These are phyloP conservation scores for Apiospora sp. DNA, from an alignment of 2,329 filamentous ascomycete species.

Conservation along the genomic window DNA sequence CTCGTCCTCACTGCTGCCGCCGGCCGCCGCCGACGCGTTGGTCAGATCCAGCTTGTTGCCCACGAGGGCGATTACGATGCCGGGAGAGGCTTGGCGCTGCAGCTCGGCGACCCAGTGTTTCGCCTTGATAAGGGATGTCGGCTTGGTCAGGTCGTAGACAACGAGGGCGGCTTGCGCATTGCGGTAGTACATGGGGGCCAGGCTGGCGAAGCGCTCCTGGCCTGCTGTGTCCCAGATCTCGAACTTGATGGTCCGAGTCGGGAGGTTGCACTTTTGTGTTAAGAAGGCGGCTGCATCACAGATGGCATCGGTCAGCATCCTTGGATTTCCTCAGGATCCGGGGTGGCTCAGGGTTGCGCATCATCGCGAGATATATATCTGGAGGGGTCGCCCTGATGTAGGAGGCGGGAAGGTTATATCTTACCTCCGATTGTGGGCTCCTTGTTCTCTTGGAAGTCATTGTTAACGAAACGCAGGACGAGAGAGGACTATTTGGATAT, in stretches of 20 bases:
- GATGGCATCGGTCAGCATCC: not conserved
- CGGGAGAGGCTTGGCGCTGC: constrained; percentile 92
- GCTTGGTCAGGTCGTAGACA: constrained; percentile 98
- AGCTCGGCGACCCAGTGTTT: constrained; percentile 99
- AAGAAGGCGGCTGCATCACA: constrained; percentile 83
- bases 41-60: constrained; percentile 97
- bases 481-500: constrained; percentile 79
- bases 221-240: constrained; percentile 99
- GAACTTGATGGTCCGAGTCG: constrained; percentile 89
- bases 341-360: not conserved
- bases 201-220: constrained; percentile 94
- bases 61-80: constrained; percentile 95
- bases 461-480: constrained; percentile 97
- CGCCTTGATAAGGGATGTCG: constrained; percentile 92
- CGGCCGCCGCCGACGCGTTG: constrained; percentile 53
- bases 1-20: constrained; percentile 44
- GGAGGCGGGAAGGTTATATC: constrained; percentile 39
- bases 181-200: constrained; percentile 99
- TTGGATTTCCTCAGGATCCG: not conserved
- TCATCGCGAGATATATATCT: not conserved
- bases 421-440: constrained; percentile 97
- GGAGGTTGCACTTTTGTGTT: constrained; percentile 97
- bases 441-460: constrained; percentile 99
- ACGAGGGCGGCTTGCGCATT: constrained; percentile 98
- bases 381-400: not conserved